phyloP scores from a whole-genome alignment of 2,329 filamentous ascomycete species.

The Colletotrichum cereale region DNA sequence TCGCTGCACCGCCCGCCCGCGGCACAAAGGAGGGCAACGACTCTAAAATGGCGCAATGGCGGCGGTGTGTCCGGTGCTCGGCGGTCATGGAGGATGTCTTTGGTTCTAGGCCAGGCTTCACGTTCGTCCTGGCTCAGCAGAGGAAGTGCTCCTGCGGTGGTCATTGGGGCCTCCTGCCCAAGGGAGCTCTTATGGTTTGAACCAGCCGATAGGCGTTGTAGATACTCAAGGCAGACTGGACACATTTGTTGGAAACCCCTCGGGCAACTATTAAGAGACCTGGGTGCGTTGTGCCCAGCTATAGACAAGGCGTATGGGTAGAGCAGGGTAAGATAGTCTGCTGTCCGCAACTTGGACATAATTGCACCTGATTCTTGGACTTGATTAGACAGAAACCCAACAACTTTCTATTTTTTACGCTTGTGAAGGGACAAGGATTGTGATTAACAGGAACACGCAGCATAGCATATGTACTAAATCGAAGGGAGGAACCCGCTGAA shows the following conservation, averaged over 20 bases:
- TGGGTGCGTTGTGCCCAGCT: not conserved
- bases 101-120: conserved; percentile 61
- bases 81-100: conserved; percentile 74
- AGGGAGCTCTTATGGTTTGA: conserved; percentile 41
- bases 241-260: not conserved
- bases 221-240: not conserved
- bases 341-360: not conserved
- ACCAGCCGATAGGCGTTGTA: not conserved
- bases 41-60: conserved; percentile 52
- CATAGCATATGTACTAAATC: not conserved
- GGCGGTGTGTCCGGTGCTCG: conserved; percentile 71
- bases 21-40: conserved; percentile 55
- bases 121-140: conserved; percentile 67
- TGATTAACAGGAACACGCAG: not conserved
- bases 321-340: too few relatives aligned
- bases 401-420: too few relatives aligned
- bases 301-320: not conserved
- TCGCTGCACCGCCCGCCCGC: conserved; percentile 46
- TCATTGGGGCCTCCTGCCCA: conserved; percentile 61
- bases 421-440: too few relatives aligned
- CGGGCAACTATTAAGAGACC: too few relatives aligned
- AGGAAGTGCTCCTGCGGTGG: conserved; percentile 68
- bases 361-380: not conserved
- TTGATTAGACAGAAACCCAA: not conserved
- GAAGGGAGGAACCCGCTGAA: not conserved